phyloP scores from a whole-genome alignment of 2,329 filamentous ascomycete species.

The Tolypocladium nubicola region DNA sequence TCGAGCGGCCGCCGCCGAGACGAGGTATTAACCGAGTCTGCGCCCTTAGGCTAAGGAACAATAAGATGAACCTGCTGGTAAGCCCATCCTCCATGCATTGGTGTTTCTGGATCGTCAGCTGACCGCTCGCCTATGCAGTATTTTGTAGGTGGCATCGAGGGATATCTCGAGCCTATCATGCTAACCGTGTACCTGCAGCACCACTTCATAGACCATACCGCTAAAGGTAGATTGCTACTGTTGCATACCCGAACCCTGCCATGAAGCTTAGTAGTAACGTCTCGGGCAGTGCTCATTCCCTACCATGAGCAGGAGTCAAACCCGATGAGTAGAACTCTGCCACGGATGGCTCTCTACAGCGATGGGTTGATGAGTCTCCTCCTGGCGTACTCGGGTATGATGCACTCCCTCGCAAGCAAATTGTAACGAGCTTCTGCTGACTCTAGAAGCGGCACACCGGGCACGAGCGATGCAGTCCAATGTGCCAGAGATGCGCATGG shows the following conservation, averaged over 20 bases:
- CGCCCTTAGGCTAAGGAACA: conserved; percentile 29
- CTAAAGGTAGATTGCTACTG: conserved; percentile 39
- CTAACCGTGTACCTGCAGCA: conserved; percentile 21
- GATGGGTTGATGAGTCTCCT: conserved; percentile 66
- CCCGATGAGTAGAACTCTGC: conserved; percentile 38
- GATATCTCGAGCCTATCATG: not conserved
- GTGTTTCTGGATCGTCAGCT: conserved; percentile 5
- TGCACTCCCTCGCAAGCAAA: not conserved
- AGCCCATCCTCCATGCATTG: conserved; percentile 7
- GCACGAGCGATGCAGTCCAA: conserved; percentile 62
- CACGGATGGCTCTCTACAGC: conserved; percentile 55
- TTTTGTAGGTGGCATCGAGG: conserved; percentile 26
- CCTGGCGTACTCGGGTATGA: conserved; percentile 57
- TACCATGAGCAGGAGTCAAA: conserved; percentile 43
- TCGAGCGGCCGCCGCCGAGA: not conserved
- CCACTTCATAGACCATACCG: conserved; percentile 70
- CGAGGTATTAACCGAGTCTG: not conserved
- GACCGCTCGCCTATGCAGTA: conserved; percentile 24
- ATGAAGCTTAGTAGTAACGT: conserved; percentile 14
- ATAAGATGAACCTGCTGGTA: conserved; percentile 67
- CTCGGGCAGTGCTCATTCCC: conserved; percentile 33
- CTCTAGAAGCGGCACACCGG: conserved; percentile 57
- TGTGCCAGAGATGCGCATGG: conserved; percentile 69
- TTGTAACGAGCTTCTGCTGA: not conserved
- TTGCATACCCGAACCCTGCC: conserved; percentile 16